Base-by-base conservation (phyloP, 306 rosid species). In the Mimosa bimucronata region DNA sequence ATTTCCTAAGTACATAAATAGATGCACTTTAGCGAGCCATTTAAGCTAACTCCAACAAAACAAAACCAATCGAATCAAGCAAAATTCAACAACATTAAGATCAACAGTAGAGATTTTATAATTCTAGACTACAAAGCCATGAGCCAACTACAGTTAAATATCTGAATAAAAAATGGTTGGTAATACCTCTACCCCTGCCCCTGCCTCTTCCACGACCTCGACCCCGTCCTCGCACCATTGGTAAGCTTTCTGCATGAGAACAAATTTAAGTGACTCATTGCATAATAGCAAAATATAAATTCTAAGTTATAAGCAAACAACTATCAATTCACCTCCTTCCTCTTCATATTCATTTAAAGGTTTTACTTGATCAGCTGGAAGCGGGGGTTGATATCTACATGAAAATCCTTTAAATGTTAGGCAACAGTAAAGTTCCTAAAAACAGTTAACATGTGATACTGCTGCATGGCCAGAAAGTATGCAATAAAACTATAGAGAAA, bases 291-390 rank as follows among this genome's bases (percentile, higher is more conserved):
- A 71, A 29, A 57, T 53, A 82, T 26, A 28, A 41, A 29, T 72
- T 10, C 9, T 52, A 31, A 77, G 50, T 71, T 41, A 30, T 30
- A 50, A 81, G 30, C 40, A 77, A 62, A 73, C 66, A 15, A 23
- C 19, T 21, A 66, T 78, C 40, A 25, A 23, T 23, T 86, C 79
- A 90, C 98, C 98, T 88, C 94, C 93, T 58, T 90, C 93, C 77
- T 92, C 94, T 52, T 88, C 94, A 45, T 89, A 88, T 77, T 88
- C 94, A 81, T 87, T 92, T 70, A 86, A 85, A 23, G 92, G 98
- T 87, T 87, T 94, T 79, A 92, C 97, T 88, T 90, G 94, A 80
- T 94, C 97, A 46, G 60, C 89, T 2, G 97, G 93, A 73, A 92
- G 88, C 71, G 98, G 98, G 62, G 90, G 77, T 78, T 94, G 98